These are phyloP conservation scores for Mycena maculata DNA, from an alignment of 768 basidiomycete genomes.

Conservation along the genomic window DNA sequence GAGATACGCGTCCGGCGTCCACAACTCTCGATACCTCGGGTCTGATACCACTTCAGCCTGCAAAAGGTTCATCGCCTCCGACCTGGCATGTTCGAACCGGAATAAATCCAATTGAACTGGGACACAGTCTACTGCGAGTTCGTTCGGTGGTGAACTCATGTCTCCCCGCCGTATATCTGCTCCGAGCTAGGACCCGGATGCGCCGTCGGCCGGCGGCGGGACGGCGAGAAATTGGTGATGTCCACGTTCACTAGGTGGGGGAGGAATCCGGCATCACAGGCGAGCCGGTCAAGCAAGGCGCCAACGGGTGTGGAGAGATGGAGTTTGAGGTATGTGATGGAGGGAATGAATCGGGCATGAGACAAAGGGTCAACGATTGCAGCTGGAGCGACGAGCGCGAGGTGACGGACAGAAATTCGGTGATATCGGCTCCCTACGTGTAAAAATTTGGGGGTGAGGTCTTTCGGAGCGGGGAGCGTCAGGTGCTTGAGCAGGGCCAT, in stretches of 20 bases:
- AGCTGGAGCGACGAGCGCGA: constrained; percentile 15
- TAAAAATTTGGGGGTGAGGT: not conserved
- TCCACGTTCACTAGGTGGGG: constrained; percentile 10
- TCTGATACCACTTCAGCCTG: not conserved
- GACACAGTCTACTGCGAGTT: too few relatives aligned
- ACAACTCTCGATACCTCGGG: not conserved
- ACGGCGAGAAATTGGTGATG: not conserved
- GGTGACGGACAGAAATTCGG: not conserved
- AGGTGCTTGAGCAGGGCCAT: constrained; percentile 2
- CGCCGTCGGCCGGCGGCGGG: too few relatives aligned
- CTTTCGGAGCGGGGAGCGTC: constrained; percentile 8
- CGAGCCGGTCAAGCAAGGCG: not conserved
- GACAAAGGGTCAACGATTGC: constrained; percentile 11
- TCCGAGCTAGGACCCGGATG: too few relatives aligned
- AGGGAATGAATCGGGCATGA: not conserved
- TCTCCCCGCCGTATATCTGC: not conserved
- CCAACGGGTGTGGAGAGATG: constrained; percentile 4
- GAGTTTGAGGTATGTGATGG: not conserved
- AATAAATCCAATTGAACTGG: constrained; percentile 1
- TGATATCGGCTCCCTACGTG: too few relatives aligned
- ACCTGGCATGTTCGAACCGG: not conserved
- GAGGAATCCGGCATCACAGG: not conserved
- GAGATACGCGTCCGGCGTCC: not conserved
- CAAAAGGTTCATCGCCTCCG: not conserved
- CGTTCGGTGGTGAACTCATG: not conserved